Evolutionary conservation across 257 asterid species (phyloP), one percentile per base, ranked within the genome.

Genomic region (Hygrophila difformis): DNA sequence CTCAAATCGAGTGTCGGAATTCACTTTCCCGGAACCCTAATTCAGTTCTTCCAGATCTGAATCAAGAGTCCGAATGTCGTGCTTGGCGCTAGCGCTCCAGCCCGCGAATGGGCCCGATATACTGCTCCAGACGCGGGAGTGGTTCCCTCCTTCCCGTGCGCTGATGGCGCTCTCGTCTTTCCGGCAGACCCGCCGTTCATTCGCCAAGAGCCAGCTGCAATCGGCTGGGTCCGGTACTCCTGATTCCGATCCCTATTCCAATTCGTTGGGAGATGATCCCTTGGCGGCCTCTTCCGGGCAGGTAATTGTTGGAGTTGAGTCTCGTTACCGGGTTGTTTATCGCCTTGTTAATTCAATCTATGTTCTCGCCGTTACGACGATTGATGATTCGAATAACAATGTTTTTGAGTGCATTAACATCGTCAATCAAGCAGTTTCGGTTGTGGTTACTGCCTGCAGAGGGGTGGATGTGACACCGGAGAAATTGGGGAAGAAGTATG

Each of bases 391-490:
- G 3, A 69, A 79, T 53, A 84, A 82, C 51, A 89, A 85, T 48
- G 94, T 85, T 17, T 89, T 89, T 42, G 98, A 89, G 69, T 89
- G 97, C 56, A 85, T 85, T 15, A 59, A 70, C 43, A 71, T 89
- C 35, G 96, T 89, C 23, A 89, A 89, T 62, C 98, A 89, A 52
- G 80, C 94, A 3, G 98, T 89, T 56, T 79, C 93, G 0, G 94
- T 89, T 10, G 70, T 89, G 12, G 94, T 86, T 12, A 77, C 98
- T 0, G 98, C 98, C 0, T 82, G 98, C 53, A 84, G 96, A 2
- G 98, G 98, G 13, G 94, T 89, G 10, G 98, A 89, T 68, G 98
- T 89, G 49, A 89, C 94, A 16, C 91, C 91, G 2, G 98, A 89
- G 51, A 89, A 89, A 61, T 64, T 89, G 35, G 79, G 91, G 55